These are phyloP conservation scores for Colletotrichum orchidophilum DNA, from an alignment of 2,329 filamentous ascomycete species.

Conservation along the genomic window DNA sequence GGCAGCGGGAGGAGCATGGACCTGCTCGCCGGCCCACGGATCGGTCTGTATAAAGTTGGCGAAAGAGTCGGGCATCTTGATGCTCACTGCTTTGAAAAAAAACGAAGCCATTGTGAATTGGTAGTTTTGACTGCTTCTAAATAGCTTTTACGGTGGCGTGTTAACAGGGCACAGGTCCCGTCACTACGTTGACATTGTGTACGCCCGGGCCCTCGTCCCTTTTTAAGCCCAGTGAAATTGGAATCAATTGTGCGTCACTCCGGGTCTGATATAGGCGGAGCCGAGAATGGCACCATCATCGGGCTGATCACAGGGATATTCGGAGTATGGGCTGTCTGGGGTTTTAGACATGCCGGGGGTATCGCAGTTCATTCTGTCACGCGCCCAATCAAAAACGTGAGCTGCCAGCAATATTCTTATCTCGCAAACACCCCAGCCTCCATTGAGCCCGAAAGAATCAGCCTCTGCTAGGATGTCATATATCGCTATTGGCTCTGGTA, in stretches of 20 bases:
- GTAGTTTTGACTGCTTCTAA: not conserved
- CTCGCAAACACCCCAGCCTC: not conserved
- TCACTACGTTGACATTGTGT: not conserved
- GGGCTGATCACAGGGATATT: not conserved
- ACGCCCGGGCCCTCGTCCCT: constrained; percentile 3
- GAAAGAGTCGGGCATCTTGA: not conserved
- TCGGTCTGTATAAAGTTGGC: not conserved
- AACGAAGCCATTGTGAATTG: not conserved
- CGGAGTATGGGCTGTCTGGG: not conserved
- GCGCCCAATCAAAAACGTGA: not conserved
- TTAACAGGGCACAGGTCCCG: not conserved
- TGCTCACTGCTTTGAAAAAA: not conserved
- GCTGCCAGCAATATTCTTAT: not conserved
- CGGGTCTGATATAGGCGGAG: not conserved
- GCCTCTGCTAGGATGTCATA: not conserved
- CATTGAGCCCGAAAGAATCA: not conserved
- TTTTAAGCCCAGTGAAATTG: not conserved
- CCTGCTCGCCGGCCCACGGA: not conserved
- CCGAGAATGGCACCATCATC: not conserved
- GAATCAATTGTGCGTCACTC: not conserved
- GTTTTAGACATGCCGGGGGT: not conserved
- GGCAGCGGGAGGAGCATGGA: not conserved
- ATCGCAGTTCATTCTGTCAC: not conserved
- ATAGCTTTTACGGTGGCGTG: not conserved
- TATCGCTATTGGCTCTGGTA: too few relatives aligned